Conservation (phyloP, 2,329 filamentous ascomycete genomes). For the Colletotrichum karsti region DNA sequence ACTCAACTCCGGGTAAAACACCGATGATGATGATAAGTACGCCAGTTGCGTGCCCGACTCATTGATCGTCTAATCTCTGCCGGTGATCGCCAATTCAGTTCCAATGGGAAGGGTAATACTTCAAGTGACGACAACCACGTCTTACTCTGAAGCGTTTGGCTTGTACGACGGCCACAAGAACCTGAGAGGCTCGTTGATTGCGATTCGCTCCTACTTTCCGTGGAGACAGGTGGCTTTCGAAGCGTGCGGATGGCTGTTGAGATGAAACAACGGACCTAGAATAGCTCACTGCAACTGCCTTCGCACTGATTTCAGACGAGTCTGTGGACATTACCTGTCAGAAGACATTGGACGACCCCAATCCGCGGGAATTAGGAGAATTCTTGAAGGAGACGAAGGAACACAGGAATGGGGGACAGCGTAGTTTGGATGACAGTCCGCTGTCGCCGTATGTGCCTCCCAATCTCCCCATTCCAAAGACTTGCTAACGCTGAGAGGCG, state of each 20-base stretch:
- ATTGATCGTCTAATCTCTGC: neutral
- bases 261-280: slow-evolving; percentile 15
- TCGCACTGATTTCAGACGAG: slow-evolving; percentile 22
- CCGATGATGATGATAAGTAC: neutral
- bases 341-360: slow-evolving; percentile 21
- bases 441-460: neutral
- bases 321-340: slow-evolving; percentile 1
- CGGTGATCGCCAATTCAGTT: neutral
- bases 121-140: neutral
- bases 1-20: neutral
- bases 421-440: slow-evolving; percentile 14
- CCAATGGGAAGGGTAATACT: neutral
- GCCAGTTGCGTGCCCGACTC: neutral
- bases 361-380: neutral
- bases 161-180: neutral
- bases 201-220: neutral
- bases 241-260: neutral
- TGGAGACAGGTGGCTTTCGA: neutral
- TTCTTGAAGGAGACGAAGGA: neutral
- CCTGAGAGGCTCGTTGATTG: neutral
- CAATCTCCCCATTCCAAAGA: neutral
- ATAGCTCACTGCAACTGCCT: neutral
- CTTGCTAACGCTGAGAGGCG: neutral
- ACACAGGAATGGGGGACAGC: neutral
- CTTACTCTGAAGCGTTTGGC: neutral